A percentile compares a stretch with the other conserved stretches of the same genome.
Evolutionary conservation across 2,329 filamentous ascomycete species (phyloP).

Genomic region (Hymenoscyphus fructigenus): DNA sequence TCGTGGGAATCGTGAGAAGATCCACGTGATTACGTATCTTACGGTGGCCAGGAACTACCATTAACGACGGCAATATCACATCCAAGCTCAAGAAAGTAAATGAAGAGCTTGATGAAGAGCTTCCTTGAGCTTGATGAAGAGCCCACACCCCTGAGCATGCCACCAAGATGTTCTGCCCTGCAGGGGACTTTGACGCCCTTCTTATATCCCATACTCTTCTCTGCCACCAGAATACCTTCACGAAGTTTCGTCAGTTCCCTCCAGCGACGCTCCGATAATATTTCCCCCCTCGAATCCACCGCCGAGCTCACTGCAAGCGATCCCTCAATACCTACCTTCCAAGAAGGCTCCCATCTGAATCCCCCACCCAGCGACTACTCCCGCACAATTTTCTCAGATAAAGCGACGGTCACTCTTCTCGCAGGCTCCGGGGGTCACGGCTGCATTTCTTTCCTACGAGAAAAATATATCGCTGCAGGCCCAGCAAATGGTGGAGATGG

Average conservation of each 20-base stretch:
- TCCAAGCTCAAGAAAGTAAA: conserved; percentile 3
- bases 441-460: conserved; percentile 90
- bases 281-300: background rate
- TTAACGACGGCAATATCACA: conserved; percentile 12
- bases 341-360: conserved; percentile 61
- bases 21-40: background rate
- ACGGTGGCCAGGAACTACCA: conserved; percentile 9
- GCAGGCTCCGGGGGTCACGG: conserved; percentile 85
- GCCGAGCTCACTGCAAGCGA: background rate
- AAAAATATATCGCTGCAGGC: conserved; percentile 84
- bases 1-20: background rate
- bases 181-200: conserved; percentile 36
- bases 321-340: conserved; percentile 17
- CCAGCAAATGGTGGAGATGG: conserved; percentile 95
- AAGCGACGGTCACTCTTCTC: conserved; percentile 73
- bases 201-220: conserved; percentile 35
- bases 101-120: too few relatives aligned
- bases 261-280: conserved; percentile 25
- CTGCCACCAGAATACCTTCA: conserved; percentile 13
- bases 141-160: conserved; percentile 25
- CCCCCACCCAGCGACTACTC: conserved; percentile 83
- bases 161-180: conserved; percentile 33
- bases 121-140: background rate
- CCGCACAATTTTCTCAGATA: conserved; percentile 80
- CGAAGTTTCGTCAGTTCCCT: conserved; percentile 19